These are phyloP conservation scores for Suhomyces atakaporum DNA, from an alignment of 1,139 yeast genomes.

Conservation along the genomic window DNA sequence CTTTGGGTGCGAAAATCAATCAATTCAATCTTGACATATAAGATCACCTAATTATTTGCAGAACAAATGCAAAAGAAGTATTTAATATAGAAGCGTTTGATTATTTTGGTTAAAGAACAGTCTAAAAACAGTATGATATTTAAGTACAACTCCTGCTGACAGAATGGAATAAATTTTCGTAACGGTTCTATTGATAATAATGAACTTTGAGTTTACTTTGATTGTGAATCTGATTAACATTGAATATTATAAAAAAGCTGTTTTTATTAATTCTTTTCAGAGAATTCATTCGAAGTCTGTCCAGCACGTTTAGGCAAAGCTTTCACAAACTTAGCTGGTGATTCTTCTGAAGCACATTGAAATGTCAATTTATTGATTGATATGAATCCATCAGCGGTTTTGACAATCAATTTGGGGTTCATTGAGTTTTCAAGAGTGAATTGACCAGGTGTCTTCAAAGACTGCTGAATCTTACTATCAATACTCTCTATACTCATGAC, in stretches of 20 bases:
- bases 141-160: too few relatives aligned
- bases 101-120: too few relatives aligned
- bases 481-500: conserved; percentile 3
- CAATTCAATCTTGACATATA: too few relatives aligned
- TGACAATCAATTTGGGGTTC: conserved; percentile 32
- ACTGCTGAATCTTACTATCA: conserved; percentile 2
- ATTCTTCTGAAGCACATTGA: conserved; percentile 55
- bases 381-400: conserved; percentile 47
- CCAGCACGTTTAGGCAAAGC: conserved; percentile 51
- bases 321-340: conserved; percentile 41
- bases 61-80: too few relatives aligned
- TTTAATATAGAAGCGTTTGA: too few relatives aligned
- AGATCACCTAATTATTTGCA: conserved; percentile 1
- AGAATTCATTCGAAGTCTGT: conserved; percentile 13
- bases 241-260: too few relatives aligned
- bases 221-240: too few relatives aligned
- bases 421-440: conserved; percentile 32
- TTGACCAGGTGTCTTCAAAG: conserved; percentile 37
- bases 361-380: conserved; percentile 43
- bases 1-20: too few relatives aligned
- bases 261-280: conserved; percentile 15
- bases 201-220: too few relatives aligned
- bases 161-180: too few relatives aligned
- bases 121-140: too few relatives aligned
- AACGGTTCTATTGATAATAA: too few relatives aligned